phyloP scores from a whole-genome alignment of 306 rosid genomes.

The Casuarina equisetifolia region DNA sequence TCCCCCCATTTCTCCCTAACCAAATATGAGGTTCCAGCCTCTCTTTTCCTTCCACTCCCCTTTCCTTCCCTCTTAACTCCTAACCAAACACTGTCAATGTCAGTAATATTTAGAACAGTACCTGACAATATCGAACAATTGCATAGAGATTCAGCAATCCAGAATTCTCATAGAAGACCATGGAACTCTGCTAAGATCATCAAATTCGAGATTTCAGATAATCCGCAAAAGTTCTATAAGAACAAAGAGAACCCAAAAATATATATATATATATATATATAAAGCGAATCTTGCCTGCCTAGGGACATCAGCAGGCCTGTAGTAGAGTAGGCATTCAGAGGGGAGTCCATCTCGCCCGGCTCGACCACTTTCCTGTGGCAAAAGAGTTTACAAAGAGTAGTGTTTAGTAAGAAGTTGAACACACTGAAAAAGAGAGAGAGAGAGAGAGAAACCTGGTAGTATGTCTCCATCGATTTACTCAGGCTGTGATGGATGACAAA shows the following conservation, averaged over 20 bases:
- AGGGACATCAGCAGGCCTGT: conserved; percentile 85
- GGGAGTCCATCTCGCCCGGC: conserved; percentile 99
- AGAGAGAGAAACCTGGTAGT: conserved; percentile 73
- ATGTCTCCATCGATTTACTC: conserved; percentile 98
- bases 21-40: background rate
- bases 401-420: conserved; percentile 14
- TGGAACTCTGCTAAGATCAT: conserved; percentile 76
- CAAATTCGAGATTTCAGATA: conserved; percentile 14
- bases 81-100: background rate
- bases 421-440: conserved; percentile 27
- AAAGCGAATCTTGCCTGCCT: conserved; percentile 61
- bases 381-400: conserved; percentile 25
- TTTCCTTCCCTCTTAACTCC: background rate
- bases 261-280: too few relatives aligned
- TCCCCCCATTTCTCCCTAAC: background rate
- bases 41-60: background rate
- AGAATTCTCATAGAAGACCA: conserved; percentile 93
- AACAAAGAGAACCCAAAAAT: conserved; percentile 4
- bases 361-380: conserved; percentile 90
- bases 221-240: conserved; percentile 2
- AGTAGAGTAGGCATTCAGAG: conserved; percentile 89
- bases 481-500: conserved; percentile 98
- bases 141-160: conserved; percentile 93
- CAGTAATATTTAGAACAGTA: conserved; percentile 30
- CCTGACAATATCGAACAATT: conserved; percentile 89